Conservation (phyloP, 768 basidiomycete genomes). For the Phaeolepiota aurea region DNA sequence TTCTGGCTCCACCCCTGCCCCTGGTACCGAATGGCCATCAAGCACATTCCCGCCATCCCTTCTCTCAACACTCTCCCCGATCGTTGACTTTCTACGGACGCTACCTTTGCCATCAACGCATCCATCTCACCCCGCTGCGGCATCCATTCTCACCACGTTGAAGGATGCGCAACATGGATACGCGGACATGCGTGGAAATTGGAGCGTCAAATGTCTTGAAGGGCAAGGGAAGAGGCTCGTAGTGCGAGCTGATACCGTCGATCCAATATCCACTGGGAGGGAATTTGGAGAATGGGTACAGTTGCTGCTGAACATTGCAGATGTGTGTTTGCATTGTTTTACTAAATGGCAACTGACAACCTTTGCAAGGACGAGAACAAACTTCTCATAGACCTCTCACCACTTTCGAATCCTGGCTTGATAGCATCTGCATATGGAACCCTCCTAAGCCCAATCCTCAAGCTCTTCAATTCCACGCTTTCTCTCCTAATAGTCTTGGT, state of each 20-base stretch:
- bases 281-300: conserved; percentile 72
- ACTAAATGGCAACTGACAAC: not conserved
- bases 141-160: conserved; percentile 52
- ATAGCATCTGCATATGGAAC: conserved; percentile 52
- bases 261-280: conserved; percentile 54
- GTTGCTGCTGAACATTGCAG: conserved; percentile 53
- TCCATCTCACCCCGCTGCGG: conserved; percentile 74
- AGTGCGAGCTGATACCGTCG: conserved; percentile 62
- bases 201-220: conserved; percentile 72
- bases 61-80: conserved; percentile 45
- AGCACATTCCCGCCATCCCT: conserved; percentile 48
- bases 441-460: conserved; percentile 57
- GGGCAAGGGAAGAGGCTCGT: conserved; percentile 59
- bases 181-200: conserved; percentile 79
- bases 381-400: conserved; percentile 54
- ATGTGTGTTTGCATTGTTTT: conserved; percentile 31
- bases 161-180: conserved; percentile 77
- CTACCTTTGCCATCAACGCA: conserved; percentile 74
- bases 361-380: conserved; percentile 54
- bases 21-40: conserved; percentile 47
- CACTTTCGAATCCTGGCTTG: conserved; percentile 40
- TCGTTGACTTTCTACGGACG: conserved; percentile 62
- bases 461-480: conserved; percentile 58
- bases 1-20: conserved; percentile 60
- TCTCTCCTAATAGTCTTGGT: conserved; percentile 55